These are phyloP conservation scores for Eucalyptus coolabah DNA, from an alignment of 345 rosid species.

Conservation along the genomic window DNA sequence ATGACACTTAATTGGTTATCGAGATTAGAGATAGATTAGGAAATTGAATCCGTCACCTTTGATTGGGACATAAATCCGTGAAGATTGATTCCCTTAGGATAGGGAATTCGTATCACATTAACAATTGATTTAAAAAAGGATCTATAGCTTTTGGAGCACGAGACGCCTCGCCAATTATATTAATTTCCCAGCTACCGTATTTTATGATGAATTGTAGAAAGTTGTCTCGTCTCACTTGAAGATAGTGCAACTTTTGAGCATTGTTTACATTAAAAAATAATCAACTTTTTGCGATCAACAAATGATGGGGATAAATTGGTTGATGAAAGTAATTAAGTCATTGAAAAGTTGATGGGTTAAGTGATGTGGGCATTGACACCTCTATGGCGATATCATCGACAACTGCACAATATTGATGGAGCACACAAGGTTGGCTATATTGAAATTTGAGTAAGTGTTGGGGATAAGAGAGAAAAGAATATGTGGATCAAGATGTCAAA, in stretches of 20 bases:
- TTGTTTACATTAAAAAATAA: too few species aligned
- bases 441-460: background rate
- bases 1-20: background rate
- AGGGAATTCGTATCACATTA: accelerated
- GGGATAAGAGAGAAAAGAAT: background rate
- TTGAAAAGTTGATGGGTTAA: too few species aligned
- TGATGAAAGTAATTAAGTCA: background rate
- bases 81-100: background rate
- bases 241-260: too few species aligned
- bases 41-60: background rate
- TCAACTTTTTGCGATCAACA: background rate
- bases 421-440: background rate
- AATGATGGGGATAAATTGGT: background rate
- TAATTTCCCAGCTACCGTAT: background rate
- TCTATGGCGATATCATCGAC: too few species aligned
- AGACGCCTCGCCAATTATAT: background rate
- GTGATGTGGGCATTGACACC: background rate
- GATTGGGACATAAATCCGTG: background rate
- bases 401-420: background rate
- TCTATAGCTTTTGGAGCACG: accelerated
- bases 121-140: too few species aligned
- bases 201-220: background rate
- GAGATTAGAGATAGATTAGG: background rate
- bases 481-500: background rate
- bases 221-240: background rate